phyloP scores from a whole-genome alignment of 2,329 filamentous ascomycete species.

The Zelopaecilomyces penicillatus region DNA sequence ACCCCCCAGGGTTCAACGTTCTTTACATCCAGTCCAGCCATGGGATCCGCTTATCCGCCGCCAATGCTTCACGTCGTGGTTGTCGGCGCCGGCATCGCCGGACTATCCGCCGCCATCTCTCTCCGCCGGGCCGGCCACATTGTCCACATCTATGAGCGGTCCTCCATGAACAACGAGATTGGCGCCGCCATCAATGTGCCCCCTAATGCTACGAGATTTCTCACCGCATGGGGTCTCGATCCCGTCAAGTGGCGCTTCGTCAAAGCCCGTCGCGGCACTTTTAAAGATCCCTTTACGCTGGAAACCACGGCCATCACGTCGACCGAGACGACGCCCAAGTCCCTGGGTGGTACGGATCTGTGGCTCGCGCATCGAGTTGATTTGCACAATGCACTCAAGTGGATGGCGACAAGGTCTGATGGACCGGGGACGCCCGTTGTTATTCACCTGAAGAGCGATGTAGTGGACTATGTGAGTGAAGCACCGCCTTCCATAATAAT shows the following conservation, averaged over 20 bases:
- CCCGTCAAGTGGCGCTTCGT: constrained; percentile 20
- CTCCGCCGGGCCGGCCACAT: constrained; percentile 26
- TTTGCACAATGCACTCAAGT: constrained; percentile 27
- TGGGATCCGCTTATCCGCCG: not conserved
- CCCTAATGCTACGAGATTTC: constrained; percentile 28
- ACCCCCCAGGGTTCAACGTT: no score
- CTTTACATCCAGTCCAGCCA: not conserved
- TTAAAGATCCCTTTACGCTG: constrained; percentile 19
- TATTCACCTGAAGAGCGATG: constrained; percentile 16
- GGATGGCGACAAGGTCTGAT: constrained; percentile 21
- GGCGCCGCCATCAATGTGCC: constrained; percentile 31
- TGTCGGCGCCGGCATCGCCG: constrained; percentile 30
- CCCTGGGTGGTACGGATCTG: constrained; percentile 21
- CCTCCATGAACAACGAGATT: constrained; percentile 26
- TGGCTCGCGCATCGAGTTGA: constrained; percentile 33
- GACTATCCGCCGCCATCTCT: constrained; percentile 24
- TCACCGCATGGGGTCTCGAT: constrained; percentile 28
- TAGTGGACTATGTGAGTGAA: constrained; percentile 20
- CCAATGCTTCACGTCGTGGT: constrained; percentile 20
- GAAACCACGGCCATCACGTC: constrained; percentile 8
- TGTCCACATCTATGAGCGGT: constrained; percentile 30
- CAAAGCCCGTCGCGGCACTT: constrained; percentile 13
- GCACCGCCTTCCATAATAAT: not conserved
- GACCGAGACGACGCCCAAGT: constrained; percentile 10
- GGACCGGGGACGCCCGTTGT: constrained; percentile 17